Evolutionary conservation across 1,284 basidiomycete genomes (phyloP).

Genomic region (Microbotryomycetes sp.): DNA sequence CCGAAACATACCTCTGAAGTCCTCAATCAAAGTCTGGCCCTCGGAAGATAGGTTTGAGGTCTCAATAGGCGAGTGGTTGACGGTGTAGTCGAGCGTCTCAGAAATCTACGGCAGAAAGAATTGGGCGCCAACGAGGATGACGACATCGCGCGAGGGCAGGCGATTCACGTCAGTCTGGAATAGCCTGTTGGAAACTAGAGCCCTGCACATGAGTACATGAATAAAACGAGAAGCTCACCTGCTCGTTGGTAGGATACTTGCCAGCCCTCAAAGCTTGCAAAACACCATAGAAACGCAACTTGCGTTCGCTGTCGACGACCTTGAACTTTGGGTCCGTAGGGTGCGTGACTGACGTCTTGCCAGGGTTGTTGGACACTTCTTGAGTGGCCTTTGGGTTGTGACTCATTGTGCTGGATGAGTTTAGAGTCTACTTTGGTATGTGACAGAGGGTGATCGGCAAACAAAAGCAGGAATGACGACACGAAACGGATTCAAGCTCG

Average conservation of each 20-base stretch:
- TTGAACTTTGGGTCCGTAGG: slow-evolving; percentile 41
- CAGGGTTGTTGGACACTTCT: slow-evolving; percentile 34
- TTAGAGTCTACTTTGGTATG: too few relatives aligned
- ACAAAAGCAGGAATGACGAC: too few relatives aligned
- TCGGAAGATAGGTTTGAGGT: slow-evolving; percentile 61
- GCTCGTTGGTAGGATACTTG: slow-evolving; percentile 64
- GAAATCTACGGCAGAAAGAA: slow-evolving; percentile 57
- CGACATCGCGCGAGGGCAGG: not conserved
- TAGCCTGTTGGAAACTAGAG: too few relatives aligned
- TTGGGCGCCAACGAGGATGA: not conserved
- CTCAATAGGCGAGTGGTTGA: slow-evolving; percentile 61
- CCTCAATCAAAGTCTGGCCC: slow-evolving; percentile 67
- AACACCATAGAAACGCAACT: slow-evolving; percentile 55
- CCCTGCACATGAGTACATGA: not conserved
- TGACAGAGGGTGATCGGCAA: too few relatives aligned
- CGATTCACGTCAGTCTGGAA: not conserved
- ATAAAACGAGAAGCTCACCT: slow-evolving; percentile 1
- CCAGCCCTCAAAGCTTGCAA: slow-evolving; percentile 71
- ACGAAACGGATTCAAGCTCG: too few relatives aligned
- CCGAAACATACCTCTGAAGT: slow-evolving; percentile 51
- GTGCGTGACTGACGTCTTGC: slow-evolving; percentile 42
- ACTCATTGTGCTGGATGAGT: not conserved
- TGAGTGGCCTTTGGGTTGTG: not conserved
- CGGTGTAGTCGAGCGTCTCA: slow-evolving; percentile 60
- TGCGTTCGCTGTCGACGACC: slow-evolving; percentile 45